Evolutionary conservation across 352 stramenopile species (phyloP), one percentile per base, ranked within the genome.

Genomic region (Globisporangium nagaii): DNA sequence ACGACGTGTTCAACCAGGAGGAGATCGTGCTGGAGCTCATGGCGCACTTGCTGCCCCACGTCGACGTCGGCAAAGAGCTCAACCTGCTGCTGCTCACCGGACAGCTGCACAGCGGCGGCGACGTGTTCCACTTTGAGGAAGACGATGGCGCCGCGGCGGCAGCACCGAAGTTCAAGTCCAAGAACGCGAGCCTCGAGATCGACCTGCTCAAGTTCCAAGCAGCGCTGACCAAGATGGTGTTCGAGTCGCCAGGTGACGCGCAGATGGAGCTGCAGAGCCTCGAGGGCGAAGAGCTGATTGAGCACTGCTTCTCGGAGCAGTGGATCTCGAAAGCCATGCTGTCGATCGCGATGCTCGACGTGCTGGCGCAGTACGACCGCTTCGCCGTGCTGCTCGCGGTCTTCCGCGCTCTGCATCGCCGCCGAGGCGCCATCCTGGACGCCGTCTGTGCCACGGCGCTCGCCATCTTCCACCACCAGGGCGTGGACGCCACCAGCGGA

Each of bases 11-110:
- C 28, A 75, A 81, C 22, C 48, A 62, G 9, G 83, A 90, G 27
- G 74, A 90, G 57, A 56, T 90, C 32, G 77, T 89, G 40, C 65
- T 93, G 22, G 80, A 90, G 54, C 79, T 93, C 56, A 88, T 93
- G 80, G 71, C 63, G 46, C 46, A 71, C 12, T 37, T 93, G 28
- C 69, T 91, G 15, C 80, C 83, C 0, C 65, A 81, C 22, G 51
- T 91, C 10, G 80, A 93, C 43, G 80, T 93, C n/a, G 74, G 75
- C 17, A 80, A 90, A 55, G 80, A 93, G 54, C 69, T 93, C 9
- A 93, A 93, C 44, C 48, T 90, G 53, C 56, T 80, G 27, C 61
- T 91, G 10, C 68, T 90, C 1, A 75, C 68, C 0, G 65, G 74
- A 11, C 60, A 67, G 12, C 71, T 67, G 34, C 58, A 69, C 1